These are phyloP conservation scores for Excoecaria agallocha DNA, from an alignment of 345 rosid genomes.

Conservation along the genomic window DNA sequence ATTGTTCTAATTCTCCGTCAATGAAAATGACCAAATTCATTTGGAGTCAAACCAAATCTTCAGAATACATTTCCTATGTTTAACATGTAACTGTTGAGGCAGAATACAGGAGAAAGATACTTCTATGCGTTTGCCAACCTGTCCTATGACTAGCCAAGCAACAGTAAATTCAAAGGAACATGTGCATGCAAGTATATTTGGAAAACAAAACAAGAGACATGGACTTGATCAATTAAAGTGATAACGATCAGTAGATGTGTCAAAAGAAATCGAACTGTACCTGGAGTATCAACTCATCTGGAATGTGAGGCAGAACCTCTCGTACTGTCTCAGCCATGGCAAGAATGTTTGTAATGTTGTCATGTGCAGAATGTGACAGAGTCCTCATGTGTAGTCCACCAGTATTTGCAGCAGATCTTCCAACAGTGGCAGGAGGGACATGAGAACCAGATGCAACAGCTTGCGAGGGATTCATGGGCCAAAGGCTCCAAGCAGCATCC, in stretches of 20 bases:
- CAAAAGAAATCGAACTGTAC: constrained; percentile 33
- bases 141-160: not conserved
- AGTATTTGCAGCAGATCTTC: constrained; percentile 49
- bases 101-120: too few relatives aligned
- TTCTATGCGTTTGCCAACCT: too few relatives aligned
- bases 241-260: not conserved
- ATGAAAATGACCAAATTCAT: not conserved
- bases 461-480: constrained; percentile 76
- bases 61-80: constrained; percentile 1
- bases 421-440: constrained; percentile 40
- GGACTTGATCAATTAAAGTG: not conserved
- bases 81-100: too few relatives aligned
- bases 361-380: constrained; percentile 46
- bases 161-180: not conserved
- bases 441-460: constrained; percentile 64
- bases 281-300: constrained; percentile 88
- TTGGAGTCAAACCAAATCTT: not conserved
- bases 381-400: constrained; percentile 66
- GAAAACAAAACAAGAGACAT: not conserved
- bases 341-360: constrained; percentile 65
- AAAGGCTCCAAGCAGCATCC: constrained; percentile 81
- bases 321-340: constrained; percentile 94
- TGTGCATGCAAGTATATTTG: not conserved
- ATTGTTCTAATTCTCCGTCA: not conserved
- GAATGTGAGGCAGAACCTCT: constrained; percentile 92